phyloP scores from a whole-genome alignment of 768 basidiomycete genomes.

The Russula olivacea region DNA sequence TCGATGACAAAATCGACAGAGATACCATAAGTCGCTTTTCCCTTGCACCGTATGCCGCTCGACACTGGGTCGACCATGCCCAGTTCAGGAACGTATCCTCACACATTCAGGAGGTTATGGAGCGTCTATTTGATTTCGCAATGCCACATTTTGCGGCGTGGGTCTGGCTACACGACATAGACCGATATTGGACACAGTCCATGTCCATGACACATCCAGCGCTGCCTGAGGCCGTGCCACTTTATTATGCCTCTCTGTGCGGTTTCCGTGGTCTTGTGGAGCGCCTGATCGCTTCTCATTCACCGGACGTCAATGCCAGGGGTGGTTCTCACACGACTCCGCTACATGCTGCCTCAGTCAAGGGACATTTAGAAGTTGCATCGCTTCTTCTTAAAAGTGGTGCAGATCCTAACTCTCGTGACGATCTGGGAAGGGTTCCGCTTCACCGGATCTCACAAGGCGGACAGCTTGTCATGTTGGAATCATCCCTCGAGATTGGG shows the following conservation, averaged over 20 bases:
- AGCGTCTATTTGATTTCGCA: not conserved
- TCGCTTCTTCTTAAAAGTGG: not conserved
- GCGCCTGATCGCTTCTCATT: not conserved
- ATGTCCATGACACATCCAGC: not conserved
- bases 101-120: not conserved
- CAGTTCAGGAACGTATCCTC: not conserved
- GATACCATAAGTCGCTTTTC: not conserved
- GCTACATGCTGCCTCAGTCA: not conserved
- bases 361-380: not conserved
- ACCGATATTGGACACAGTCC: not conserved
- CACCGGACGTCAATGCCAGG: not conserved
- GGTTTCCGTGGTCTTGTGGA: slow-evolving; percentile 6
- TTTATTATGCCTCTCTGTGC: slow-evolving; percentile 13
- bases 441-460: not conserved
- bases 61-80: slow-evolving; percentile 10
- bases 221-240: not conserved
- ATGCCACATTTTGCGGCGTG: slow-evolving; percentile 8
- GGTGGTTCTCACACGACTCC: not conserved
- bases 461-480: not conserved
- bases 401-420: not conserved
- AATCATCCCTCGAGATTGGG: not conserved
- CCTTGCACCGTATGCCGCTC: not conserved
- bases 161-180: slow-evolving; percentile 9
- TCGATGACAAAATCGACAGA: slow-evolving; percentile 1
- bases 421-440: not conserved